Evolutionary conservation across 768 basidiomycete genomes (phyloP), one percentile per base, ranked within the genome.

Genomic region (Leccinum variicolor): DNA sequence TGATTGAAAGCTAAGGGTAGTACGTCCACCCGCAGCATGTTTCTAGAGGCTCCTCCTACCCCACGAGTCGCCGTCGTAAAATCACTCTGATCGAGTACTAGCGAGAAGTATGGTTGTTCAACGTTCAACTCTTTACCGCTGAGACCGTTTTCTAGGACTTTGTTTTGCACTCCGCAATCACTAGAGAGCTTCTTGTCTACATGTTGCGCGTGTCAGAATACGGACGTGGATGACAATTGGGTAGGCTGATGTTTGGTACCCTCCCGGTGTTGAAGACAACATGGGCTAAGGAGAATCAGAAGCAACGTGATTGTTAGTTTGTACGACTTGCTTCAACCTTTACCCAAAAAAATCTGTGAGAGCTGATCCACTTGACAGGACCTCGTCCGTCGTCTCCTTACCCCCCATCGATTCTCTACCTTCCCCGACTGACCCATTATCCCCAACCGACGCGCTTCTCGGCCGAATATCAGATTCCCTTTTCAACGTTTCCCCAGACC

Each of bases 241-340:
- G 1, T 29, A 89, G 87, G 64, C 64, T 91, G 28, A 74, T 90
- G 51, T 77, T 91, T 53, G 85, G 86, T 23, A 79, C 81, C 4
- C 74, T 90, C 31, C 82, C 89, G 0, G 66, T 73, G 1, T 67
- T 79, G 50, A 89, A 87, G 67, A 65, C 78, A 5, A 74, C 74
- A 7, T 90, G 89, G 90, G 69, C 72, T 19, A 71, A 66, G 34
- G 86, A 88, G 58, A 74, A 77, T 45, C 66, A 69, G 39, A 84
- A 83, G 61, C 86, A 87, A 65, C 76, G 90, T 52, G 83, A 86
- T 43, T 80, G 79, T 57, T 92, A 91, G 66, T 91, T 91, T 69
- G 90, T 90, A 62, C 43, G 84, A 75, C 48, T n/a, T 13, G 48
- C 19, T 41, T 4, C 11, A 43, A 14, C 1, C 25, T n/a, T 41